Evolutionary conservation across 1,139 yeast genomes (phyloP), one percentile per base, ranked within the genome.

Genomic region (Candida sp.): DNA sequence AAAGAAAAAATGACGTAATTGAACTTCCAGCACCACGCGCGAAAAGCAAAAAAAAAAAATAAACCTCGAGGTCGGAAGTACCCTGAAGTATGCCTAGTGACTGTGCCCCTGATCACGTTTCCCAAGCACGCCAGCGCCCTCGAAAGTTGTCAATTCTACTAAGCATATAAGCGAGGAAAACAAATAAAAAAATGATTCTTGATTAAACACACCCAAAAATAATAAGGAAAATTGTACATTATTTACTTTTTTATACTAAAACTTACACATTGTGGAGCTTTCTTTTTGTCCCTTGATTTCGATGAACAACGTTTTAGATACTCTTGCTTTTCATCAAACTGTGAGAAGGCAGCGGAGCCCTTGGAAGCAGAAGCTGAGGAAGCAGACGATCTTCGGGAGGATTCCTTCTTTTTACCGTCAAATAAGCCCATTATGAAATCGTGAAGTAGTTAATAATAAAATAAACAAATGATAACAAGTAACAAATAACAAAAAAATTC

Each of bases 241-340:
- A 25, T 38, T 26, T 54, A 63, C 57, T 71, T 72, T 46, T 76
- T 73, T 60, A 75, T 66, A 56, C 78, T 72, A 58, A 75, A 73
- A 44, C 72, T 68, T 23, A 73, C 72, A 32, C 74, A 58, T 39
- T 66, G 55, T 9, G 77, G 77, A 42, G 65, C 55, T 50, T 63
- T 59, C 47, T 61, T 61, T 33, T 55, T 54, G 30, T 42, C 46
- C 41, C 63, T 58, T 39, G 63, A 54, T 59, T 70, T 72, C 58
- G 65, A 48, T 32, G 66, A 63, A 62, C 79, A 76, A 54, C 81
- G 67, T 56, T 70, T 72, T 31, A 62, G 69, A 58, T 76, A 76
- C 59, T 76, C 81, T 60, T 75, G 51, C 50, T 52, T 52, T 40
- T 52, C 54, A 39, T 52, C 54, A 38, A 52, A 52, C 28, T 48